phyloP scores from a whole-genome alignment of 177 flowering plant genomes.

The Vitis hybrid region DNA sequence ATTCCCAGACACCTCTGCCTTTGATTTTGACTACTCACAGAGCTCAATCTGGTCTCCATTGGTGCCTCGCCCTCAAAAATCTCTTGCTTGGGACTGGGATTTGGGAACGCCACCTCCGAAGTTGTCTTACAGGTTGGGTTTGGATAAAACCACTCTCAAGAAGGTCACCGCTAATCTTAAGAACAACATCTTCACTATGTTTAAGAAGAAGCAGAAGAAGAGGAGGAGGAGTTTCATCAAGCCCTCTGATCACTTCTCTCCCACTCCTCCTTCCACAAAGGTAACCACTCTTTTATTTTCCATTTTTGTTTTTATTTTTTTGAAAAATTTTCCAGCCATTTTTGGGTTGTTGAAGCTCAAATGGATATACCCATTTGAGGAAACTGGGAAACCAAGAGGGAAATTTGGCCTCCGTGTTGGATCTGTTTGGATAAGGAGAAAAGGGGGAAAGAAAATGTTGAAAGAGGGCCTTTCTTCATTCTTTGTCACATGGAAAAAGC shows the following conservation, averaged over 20 bases:
- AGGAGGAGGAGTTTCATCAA: slow-evolving; percentile 15
- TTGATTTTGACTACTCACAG: slow-evolving; percentile 83
- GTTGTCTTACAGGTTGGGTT: slow-evolving; percentile 13
- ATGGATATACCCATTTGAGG: no score
- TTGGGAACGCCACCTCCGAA: slow-evolving; percentile 3
- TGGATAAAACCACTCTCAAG: slow-evolving; percentile 1
- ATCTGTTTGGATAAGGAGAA: no score
- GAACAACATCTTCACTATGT: slow-evolving; percentile 12
- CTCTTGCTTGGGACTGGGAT: slow-evolving; percentile 10
- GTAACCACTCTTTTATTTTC: slow-evolving; percentile 7
- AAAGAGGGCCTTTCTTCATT: no score
- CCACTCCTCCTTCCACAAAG: slow-evolving; percentile 21
- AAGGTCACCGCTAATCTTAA: slow-evolving; percentile 6
- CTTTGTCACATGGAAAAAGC: no score
- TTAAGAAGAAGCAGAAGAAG: slow-evolving; percentile 14
- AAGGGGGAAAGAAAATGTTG: no score
- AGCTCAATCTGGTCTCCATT: slow-evolving; percentile 93
- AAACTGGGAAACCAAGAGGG: no score
- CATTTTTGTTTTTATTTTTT: not conserved
- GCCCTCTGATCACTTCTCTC: slow-evolving; percentile 17
- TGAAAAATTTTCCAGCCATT: no score
- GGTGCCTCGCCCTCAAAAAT: slow-evolving; percentile 33
- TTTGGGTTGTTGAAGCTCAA: no score
- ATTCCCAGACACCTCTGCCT: slow-evolving; percentile 76
- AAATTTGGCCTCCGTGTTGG: no score